phyloP scores from a whole-genome alignment of 2,329 filamentous ascomycete species.

The Parafenestella ontariensis region DNA sequence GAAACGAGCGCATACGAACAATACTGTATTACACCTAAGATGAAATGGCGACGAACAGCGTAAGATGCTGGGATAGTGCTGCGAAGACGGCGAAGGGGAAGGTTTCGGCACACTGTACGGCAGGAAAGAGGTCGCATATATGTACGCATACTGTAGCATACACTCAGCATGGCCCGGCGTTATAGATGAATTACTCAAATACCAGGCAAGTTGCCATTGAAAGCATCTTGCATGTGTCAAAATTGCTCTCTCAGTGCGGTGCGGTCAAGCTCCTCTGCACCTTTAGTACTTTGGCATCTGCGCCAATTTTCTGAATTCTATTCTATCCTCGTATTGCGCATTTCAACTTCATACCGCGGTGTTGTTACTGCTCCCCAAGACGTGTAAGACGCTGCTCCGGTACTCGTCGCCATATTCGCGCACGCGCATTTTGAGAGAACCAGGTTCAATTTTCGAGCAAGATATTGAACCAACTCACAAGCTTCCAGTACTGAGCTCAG shows the following conservation, averaged over 20 bases:
- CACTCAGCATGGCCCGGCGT: conserved; percentile 35
- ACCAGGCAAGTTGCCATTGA: not conserved
- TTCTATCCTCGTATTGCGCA: too few species aligned
- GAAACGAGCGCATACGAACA: not conserved
- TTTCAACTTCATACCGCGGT: too few species aligned
- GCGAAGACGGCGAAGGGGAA: not conserved
- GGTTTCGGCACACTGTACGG: not conserved
- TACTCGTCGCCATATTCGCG: too few species aligned
- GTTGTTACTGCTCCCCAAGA: too few species aligned
- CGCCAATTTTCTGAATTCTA: too few species aligned
- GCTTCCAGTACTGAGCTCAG: too few species aligned
- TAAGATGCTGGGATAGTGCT: not conserved
- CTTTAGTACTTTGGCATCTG: too few species aligned
- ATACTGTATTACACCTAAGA: not conserved
- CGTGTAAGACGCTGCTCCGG: too few species aligned
- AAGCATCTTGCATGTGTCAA: not conserved
- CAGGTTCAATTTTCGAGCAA: too few species aligned
- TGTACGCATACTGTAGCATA: conserved; percentile 37
- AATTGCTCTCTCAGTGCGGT: not conserved
- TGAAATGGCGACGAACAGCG: not conserved
- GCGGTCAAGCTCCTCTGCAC: not conserved
- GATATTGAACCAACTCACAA: too few species aligned
- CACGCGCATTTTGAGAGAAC: too few species aligned
- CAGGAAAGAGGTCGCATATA: conserved; percentile 2
- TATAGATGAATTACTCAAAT: conserved; percentile 17